Evolutionary conservation across 2,329 filamentous ascomycete genomes (phyloP), one percentile per base, ranked within the genome.

Genomic region (Pseudogymnoascus sp.): DNA sequence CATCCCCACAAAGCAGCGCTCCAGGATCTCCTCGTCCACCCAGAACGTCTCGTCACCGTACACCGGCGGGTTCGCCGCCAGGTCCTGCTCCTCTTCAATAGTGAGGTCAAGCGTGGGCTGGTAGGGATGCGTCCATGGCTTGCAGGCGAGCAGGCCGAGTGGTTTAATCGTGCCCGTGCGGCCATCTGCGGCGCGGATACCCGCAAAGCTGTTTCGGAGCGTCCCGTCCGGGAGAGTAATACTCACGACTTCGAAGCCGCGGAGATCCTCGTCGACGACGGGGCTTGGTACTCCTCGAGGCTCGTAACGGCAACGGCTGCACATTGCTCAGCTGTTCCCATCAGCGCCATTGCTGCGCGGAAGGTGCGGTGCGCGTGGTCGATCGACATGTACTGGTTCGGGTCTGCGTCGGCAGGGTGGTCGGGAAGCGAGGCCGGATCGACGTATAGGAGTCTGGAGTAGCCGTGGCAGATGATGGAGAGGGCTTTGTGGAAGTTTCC

Each of bases 401-500:
- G 50, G n/a, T 56, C 50, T 22, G 16, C 50, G 60, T 19, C 61
- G 70, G 63, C 4, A 74, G 70, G 59, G n/a, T 4, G 59, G 6
- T 63, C 62, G 2, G 31, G 22, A 60, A 46, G 33, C 31, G 10
- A 22, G 38, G 26, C 50, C 16, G 63, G 62, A 3, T 61, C 62
- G 31, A 64, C 43, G n/a, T 66, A 63, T 2, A 65, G 50, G 8
- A 64, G 65, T 19, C 68, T 63, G 2, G 68, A 72, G 7, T 59
- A 63, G 38, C 84, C 86, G 1, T 82, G 84, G 70, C 90, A 90
- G 0, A 96, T 78, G 8, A 82, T 83, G 1, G 86, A 86, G 59
- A 88, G 88, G 0, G 89, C 88, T n/a, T 81, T 78, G 73, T 96
- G 96, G 80, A 96, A 97, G 10, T 83, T 75, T 0, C 93, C 93